These are phyloP conservation scores for Hyaloscypha finlandica DNA, from an alignment of 495 filamentous ascomycete species.

Conservation along the genomic window DNA sequence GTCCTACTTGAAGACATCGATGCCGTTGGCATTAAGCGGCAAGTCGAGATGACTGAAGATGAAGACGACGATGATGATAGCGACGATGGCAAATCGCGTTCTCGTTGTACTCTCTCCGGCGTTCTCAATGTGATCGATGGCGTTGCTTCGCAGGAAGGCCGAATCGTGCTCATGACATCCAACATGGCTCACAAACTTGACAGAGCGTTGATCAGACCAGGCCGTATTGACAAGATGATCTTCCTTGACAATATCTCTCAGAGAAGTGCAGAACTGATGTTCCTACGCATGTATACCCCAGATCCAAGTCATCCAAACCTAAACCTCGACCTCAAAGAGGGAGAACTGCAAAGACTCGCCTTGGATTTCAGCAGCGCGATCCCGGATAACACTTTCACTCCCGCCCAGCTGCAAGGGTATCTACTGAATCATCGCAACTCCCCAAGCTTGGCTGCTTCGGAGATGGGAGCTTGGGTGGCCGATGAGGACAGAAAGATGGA, in stretches of 20 bases:
- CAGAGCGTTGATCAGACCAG: conserved; percentile 65
- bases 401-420: conserved; percentile 69
- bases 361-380: conserved; percentile 51
- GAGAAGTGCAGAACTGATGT: conserved; percentile 49
- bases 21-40: conserved; percentile 53
- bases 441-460: conserved; percentile 48
- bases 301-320: conserved; percentile 24
- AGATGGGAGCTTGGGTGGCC: conserved; percentile 49
- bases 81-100: conserved; percentile 48
- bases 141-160: conserved; percentile 67
- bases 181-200: conserved; percentile 70
- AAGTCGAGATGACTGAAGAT: conserved; percentile 17
- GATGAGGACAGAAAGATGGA: conserved; percentile 27
- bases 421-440: conserved; percentile 57
- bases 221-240: conserved; percentile 68
- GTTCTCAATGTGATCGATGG: conserved; percentile 75
- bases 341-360: conserved; percentile 46
- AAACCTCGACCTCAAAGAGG: conserved; percentile 32
- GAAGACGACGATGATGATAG: conserved; percentile 27
- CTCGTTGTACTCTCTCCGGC: conserved; percentile 58
- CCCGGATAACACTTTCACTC: conserved; percentile 58
- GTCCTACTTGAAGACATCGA: conserved; percentile 72
- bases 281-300: conserved; percentile 45
- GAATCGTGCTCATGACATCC: conserved; percentile 75
- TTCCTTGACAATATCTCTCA: conserved; percentile 53